Evolutionary conservation across 768 basidiomycete species (phyloP), one percentile per base, ranked within the genome.

Genomic region (Termitomyces sp.): DNA sequence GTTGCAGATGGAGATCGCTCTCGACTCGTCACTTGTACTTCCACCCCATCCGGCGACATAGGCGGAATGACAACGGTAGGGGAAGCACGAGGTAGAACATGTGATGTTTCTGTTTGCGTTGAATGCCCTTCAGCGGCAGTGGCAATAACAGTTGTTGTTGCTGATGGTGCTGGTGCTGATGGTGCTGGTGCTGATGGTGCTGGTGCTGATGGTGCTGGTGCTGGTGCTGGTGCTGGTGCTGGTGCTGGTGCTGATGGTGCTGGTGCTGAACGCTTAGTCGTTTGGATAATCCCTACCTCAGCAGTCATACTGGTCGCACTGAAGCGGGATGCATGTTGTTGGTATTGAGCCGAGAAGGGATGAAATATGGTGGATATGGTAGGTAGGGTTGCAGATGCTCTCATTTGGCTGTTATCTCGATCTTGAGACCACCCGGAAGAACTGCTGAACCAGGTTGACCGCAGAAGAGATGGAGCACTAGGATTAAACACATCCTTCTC

Each of bases 321-420:
- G 14, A 48, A 45, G 6, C 32, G 37, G 5, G 55, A 45, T 51
- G 32, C n/a, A 25, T 47, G 23, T 9, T 17, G 46, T 44, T 48
- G 44, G 17, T 57, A 62, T 25, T 43, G 53, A 2, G 44, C 48
- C 35, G 62, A 51, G 35, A 58, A 62, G 12, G 62, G 56, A 44
- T 59, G 62, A 5, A 14, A 2, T 42, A 59, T 54, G 5, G 19
- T 38, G 6, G 38, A 38, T 7, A 23, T 23, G 7, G 51, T 3
- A 12, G 43, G 51, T 11, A 6, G 8, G 3, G 31, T 9, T 43
- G 19, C 19, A 31, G 29, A 21, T 8, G 17, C 5, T 31, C 4
- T 14, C 25, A 5, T 2, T 35, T 32, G 46, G 6, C 3, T 43
- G n/a, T n/a, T n/a, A n/a, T n/a, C n/a, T n/a, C n/a, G n/a, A n/a